These are phyloP conservation scores for Bacterosira constricta DNA, from an alignment of 108 stramenopile genomes.

Conservation along the genomic window DNA sequence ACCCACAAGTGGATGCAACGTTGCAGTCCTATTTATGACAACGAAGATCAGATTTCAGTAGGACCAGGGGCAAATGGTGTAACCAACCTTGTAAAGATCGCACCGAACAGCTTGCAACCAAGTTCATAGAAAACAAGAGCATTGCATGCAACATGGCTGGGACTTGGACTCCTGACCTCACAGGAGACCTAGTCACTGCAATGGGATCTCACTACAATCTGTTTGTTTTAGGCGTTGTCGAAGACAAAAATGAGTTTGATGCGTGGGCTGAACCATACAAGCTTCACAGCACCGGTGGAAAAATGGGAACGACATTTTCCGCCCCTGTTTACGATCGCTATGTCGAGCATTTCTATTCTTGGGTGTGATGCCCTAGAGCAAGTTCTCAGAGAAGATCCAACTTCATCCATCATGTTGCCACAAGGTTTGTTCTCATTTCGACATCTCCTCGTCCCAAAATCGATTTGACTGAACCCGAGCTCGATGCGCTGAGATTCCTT, in stretches of 20 bases:
- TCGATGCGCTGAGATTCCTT: slow-evolving; percentile 31
- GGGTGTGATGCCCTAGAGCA: slow-evolving; percentile 37
- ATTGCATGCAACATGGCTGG: slow-evolving; percentile 55
- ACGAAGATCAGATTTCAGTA: slow-evolving; percentile 29
- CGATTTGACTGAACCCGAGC: slow-evolving; percentile 14
- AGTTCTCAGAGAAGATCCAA: slow-evolving; percentile 21
- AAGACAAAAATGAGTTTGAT: slow-evolving; percentile 36
- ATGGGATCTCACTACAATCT: slow-evolving; percentile 59
- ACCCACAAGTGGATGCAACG: slow-evolving; percentile 21
- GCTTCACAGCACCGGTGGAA: slow-evolving; percentile 18
- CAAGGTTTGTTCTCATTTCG: slow-evolving; percentile 15
- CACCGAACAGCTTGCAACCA: slow-evolving; percentile 5
- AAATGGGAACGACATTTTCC: slow-evolving; percentile 56
- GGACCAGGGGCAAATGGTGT: slow-evolving; percentile 16
- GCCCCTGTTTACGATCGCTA: slow-evolving; percentile 60
- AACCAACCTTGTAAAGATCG: slow-evolving; percentile 24
- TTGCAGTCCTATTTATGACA: slow-evolving; percentile 50
- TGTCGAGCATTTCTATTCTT: slow-evolving; percentile 12
- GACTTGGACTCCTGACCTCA: slow-evolving; percentile 46
- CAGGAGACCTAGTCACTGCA: slow-evolving; percentile 29
- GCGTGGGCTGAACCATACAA: slow-evolving; percentile 67
- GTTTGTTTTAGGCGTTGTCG: slow-evolving; percentile 55
- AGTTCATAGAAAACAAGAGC: slow-evolving; percentile 22
- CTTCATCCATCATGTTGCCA: slow-evolving; percentile 24
- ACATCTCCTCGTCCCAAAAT: slow-evolving; percentile 31